These are phyloP conservation scores for Plasmodium gaboni DNA, from an alignment of 169 alveolate species.

Conservation along the genomic window DNA sequence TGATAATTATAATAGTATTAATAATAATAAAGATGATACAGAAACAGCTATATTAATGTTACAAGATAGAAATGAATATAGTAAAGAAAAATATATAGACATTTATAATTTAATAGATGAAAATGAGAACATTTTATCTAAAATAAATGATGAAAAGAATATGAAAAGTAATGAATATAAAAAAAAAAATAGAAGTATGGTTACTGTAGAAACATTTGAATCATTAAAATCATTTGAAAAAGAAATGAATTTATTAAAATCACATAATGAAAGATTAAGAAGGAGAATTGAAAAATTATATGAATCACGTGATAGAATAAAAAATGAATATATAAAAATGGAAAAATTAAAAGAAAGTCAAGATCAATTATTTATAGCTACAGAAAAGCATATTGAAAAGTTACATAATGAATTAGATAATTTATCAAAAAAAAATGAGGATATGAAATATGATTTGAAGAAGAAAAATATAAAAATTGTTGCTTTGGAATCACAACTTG, in stretches of 20 bases:
- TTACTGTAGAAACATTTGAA: constrained; percentile 52
- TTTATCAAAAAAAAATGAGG: constrained; percentile 43
- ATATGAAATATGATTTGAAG: constrained; percentile 41
- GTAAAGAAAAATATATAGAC: not conserved
- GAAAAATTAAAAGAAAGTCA: constrained; percentile 68
- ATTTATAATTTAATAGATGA: not conserved
- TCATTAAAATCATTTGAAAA: constrained; percentile 46
- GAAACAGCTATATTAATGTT: constrained; percentile 55
- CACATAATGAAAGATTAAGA: constrained; percentile 72
- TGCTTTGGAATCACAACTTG: constrained; percentile 60
- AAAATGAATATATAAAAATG: constrained; percentile 44
- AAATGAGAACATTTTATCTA: not conserved
- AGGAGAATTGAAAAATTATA: constrained; percentile 65
- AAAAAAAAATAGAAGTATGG: constrained; percentile 12
- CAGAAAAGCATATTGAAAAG: constrained; percentile 68
- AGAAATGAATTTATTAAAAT: constrained; percentile 38
- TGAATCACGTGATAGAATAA: constrained; percentile 40
- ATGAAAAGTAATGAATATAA: not conserved
- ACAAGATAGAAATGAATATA: constrained; percentile 28
- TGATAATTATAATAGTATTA: constrained; percentile 21
- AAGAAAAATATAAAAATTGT: constrained; percentile 50
- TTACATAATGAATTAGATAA: constrained; percentile 44
- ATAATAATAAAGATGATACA: not conserved
- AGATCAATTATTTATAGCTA: constrained; percentile 50
- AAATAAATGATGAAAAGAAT: not conserved